These are phyloP conservation scores for Cytospora schulzeri DNA, from an alignment of 2,329 filamentous ascomycete genomes.

Conservation along the genomic window DNA sequence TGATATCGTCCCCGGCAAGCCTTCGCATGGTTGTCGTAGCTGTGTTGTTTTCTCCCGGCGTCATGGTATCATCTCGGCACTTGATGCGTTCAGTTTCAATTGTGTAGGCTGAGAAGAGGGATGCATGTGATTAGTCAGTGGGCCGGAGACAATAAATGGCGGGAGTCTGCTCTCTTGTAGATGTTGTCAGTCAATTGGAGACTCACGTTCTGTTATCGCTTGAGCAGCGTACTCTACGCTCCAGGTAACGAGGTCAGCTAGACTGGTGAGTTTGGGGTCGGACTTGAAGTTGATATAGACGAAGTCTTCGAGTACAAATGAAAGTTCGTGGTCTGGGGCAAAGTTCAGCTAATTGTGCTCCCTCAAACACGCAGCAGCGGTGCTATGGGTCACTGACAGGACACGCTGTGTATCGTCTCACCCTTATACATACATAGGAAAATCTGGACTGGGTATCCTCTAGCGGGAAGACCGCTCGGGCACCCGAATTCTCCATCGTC, in stretches of 20 bases:
- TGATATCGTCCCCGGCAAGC: constrained; percentile 29
- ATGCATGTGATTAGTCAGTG: background rate
- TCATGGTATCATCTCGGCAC: constrained; percentile 25
- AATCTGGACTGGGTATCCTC: constrained; percentile 18
- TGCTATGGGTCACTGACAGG: constrained; percentile 23
- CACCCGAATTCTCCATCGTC: constrained; percentile 25
- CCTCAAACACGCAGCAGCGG: background rate
- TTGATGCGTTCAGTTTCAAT: constrained; percentile 27
- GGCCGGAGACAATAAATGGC: background rate
- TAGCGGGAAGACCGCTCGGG: constrained; percentile 27
- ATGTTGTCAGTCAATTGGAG: background rate
- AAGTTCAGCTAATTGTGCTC: background rate
- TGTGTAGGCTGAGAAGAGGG: constrained; percentile 12
- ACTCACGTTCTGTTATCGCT: constrained; percentile 31
- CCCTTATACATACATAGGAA: constrained; percentile 21
- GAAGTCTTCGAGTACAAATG: constrained; percentile 21
- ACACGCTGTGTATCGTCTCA: constrained; percentile 27
- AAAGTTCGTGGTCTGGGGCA: constrained; percentile 26
- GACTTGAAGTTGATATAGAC: constrained; percentile 26
- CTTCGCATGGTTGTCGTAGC: constrained; percentile 19
- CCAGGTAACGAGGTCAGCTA: constrained; percentile 32
- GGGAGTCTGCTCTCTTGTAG: background rate
- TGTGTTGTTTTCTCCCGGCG: constrained; percentile 16
- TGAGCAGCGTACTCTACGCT: constrained; percentile 30
- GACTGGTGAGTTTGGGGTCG: constrained; percentile 23